Percentiles rank a stretch among this genome's conserved stretches.
Evolutionary conservation across 352 stramenopile species (phyloP).

Genomic region (Albugo laibachii): DNA sequence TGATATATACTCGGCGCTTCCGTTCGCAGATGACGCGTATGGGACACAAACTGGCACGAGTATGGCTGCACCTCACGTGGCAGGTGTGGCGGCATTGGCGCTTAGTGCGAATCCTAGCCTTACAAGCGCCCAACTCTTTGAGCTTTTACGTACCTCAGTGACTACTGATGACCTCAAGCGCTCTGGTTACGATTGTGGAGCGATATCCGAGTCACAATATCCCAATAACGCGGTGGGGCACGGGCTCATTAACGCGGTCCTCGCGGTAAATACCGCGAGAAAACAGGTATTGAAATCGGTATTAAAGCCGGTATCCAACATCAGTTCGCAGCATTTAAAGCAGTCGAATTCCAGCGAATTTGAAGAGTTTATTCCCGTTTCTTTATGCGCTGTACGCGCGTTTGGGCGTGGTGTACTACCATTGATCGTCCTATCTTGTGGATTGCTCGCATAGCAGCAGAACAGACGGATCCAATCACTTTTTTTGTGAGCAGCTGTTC

Average conservation of each 20-base stretch:
- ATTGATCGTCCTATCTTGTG: no score
- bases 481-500: no score
- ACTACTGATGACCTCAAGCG: conserved; percentile 2
- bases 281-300: not conserved
- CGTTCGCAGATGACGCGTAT: conserved; percentile 9
- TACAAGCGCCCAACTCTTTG: conserved; percentile 11
- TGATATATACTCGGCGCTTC: conserved; percentile 7
- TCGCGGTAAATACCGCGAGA: not conserved
- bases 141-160: conserved; percentile 3
- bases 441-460: no score
- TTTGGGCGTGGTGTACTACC: no score
- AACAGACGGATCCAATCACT: no score
- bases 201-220: conserved; percentile 12
- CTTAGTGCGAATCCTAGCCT: conserved; percentile 10
- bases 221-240: conserved; percentile 43
- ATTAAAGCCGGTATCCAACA: no score
- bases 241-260: conserved; percentile 17
- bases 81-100: conserved; percentile 12
- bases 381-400: no score
- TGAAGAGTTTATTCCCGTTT: no score
- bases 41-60: conserved; percentile 11
- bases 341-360: no score
- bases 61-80: conserved; percentile 16
- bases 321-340: no score
- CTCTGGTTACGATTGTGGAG: conserved; percentile 12